Evolutionary conservation across 2,329 filamentous ascomycete species (phyloP), one percentile per base, ranked within the genome.

Genomic region (Penicillium sp.): DNA sequence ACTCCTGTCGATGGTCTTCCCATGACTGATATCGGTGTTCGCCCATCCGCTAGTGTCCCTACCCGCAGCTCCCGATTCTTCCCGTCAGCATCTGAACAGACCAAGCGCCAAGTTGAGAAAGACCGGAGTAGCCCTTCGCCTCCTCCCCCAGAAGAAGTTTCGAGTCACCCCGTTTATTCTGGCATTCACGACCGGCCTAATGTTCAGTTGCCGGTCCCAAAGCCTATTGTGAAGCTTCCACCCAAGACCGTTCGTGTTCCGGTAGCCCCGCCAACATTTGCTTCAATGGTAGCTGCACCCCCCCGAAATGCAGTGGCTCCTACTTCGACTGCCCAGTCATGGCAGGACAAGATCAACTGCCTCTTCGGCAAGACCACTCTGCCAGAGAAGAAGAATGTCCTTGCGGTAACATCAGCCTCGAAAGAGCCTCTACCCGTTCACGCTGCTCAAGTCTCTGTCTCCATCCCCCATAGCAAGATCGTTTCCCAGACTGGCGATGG

Each of bases 331-430:
- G 75, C 75, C 14, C 77, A 78, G 46, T 74, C 74, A 7, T 93
- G 91, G 91, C 91, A 96, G 71, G 87, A 89, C 64, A 86, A 86
- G 65, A 91, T 97, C 70, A 91, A 96, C 71, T 86, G 82, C 42
- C 81, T 96, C 41, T 79, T 86, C 62, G 84, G 84, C n/a, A 91
- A 88, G 68, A 79, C 84, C 50, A 67, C 68, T 13, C 59, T 68
- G 7, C 61, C 64, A 7, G 78, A 80, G 42, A 85, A 81, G 64
- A 79, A 81, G 55, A 78, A 69, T 67, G 75, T 77, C 51, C 68
- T 88, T 52, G 81, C 83, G 46, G 81, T 90, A 36, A 82, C 87
- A 57, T 85, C 87, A 45, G 82, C 86, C 19, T 90, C 85, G 62
- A 87, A 86, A 69, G 85, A 76, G 65, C 83, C 81, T 45, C 79